Evolutionary conservation across 176 grass and related monocot species (phyloP).

Genomic region (Calamus simplicifolius): DNA sequence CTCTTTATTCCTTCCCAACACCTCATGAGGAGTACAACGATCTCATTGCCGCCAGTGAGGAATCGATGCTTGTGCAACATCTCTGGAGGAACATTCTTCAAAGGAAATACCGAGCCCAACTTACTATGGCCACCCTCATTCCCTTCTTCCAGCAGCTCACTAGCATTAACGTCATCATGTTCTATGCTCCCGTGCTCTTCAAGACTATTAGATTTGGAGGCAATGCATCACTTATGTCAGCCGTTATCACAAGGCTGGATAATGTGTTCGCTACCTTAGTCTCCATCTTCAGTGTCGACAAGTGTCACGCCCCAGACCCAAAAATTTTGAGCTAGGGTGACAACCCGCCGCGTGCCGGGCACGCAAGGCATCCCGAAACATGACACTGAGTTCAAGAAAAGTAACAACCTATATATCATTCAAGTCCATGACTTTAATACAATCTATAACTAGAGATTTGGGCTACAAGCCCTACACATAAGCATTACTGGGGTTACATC

Average conservation of each 20-base stretch:
- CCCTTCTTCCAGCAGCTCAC: slow-evolving; percentile 47
- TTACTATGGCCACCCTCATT: slow-evolving; percentile 39
- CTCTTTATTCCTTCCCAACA: slow-evolving; percentile 39
- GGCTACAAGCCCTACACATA: too few relatives aligned
- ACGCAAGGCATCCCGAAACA: too few relatives aligned
- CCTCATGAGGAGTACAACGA: slow-evolving; percentile 30
- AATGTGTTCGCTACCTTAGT: slow-evolving; percentile 26
- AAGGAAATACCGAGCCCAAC: slow-evolving; percentile 21
- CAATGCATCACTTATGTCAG: slow-evolving; percentile 29
- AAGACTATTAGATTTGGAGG: slow-evolving; percentile 26
- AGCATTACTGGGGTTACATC: too few relatives aligned
- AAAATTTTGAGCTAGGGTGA: too few relatives aligned
- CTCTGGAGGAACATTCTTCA: slow-evolving; percentile 5
- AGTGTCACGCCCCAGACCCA: too few relatives aligned
- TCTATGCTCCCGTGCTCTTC: slow-evolving; percentile 39
- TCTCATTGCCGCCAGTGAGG: slow-evolving; percentile 28
- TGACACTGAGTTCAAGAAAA: too few relatives aligned
- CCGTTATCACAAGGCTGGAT: slow-evolving; percentile 30
- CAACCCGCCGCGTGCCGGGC: too few relatives aligned
- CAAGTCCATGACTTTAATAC: too few relatives aligned
- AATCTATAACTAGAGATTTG: too few relatives aligned
- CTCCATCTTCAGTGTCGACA: slow-evolving; percentile 41
- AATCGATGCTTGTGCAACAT: slow-evolving; percentile 20
- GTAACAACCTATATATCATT: too few relatives aligned
- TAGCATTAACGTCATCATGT: slow-evolving; percentile 43